Percentiles rank a stretch among this genome's conserved stretches.
These are phyloP conservation scores for Xanthoceras sorbifolium DNA, from an alignment of 345 rosid species.

Conservation along the genomic window DNA sequence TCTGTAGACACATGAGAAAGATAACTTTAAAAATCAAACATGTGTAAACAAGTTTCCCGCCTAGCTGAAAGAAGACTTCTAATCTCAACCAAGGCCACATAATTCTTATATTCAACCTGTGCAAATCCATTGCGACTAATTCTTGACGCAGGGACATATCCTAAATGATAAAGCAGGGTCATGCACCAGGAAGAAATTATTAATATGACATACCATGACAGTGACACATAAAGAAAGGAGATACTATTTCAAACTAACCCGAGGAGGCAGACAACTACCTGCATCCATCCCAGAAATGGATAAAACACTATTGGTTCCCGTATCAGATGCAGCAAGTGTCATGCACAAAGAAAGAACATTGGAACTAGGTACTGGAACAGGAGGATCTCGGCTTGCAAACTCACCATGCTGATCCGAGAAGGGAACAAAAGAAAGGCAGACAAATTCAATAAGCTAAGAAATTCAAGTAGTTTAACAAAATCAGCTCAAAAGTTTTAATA, in stretches of 20 bases:
- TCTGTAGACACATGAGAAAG: too few species aligned
- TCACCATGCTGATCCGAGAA: conserved; percentile 58
- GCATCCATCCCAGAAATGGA: conserved; percentile 97
- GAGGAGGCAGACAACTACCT: conserved; percentile 95
- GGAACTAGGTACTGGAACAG: conserved; percentile 74
- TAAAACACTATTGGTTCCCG: conserved; percentile 98
- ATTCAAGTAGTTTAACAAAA: conserved; percentile 5
- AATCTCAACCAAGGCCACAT: too few species aligned
- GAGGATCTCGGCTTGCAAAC: conserved; percentile 63
- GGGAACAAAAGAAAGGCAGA: background rate
- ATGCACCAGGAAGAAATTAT: too few species aligned
- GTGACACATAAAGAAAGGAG: conserved; percentile 3
- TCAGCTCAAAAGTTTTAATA: conserved; percentile 11
- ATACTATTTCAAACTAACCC: conserved; percentile 52
- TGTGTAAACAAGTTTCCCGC: too few species aligned
- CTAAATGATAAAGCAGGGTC: conserved; percentile 35
- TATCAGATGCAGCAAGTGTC: conserved; percentile 97
- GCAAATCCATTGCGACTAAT: conserved; percentile 89
- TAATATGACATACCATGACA: background rate
- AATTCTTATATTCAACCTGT: conserved; percentile 87
- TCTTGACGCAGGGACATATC: conserved; percentile 99
- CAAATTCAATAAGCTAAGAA: background rate
- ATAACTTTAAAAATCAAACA: too few species aligned
- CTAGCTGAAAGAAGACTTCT: too few species aligned
- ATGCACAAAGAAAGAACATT: conserved; percentile 84